Evolutionary conservation across 352 stramenopile genomes (phyloP), one percentile per base, ranked within the genome.

Genomic region (Pythium aphanidermatum): DNA sequence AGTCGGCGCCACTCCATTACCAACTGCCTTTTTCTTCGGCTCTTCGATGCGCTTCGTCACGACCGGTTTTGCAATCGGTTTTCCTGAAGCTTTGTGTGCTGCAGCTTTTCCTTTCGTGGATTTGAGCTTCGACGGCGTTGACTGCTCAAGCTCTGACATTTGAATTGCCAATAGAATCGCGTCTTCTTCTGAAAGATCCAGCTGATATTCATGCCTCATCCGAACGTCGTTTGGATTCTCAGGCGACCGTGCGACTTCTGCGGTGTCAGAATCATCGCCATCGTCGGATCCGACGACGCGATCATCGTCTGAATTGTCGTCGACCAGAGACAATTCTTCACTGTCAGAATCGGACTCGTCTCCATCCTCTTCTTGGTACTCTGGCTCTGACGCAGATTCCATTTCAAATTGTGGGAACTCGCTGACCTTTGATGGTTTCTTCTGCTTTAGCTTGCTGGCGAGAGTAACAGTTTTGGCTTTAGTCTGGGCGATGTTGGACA

Each of bases 291-390:
- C 50, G 25, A 64, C 64, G 16, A 63, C 38, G n/a, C 56, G 65
- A 29, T 83, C 68, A 34, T 85, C 74, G 26, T 86, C 77, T 3
- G 77, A 89, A 39, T 65, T 74, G 37, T 86, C 70, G 7, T 72
- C 68, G 0, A 28, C 65, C 24, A 83, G 58, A 16, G 80, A 49
- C 1, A 83, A 29, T 14, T 73, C 68, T 10, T 83, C 72, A 23
- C 56, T 65, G 5, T 59, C 56, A 1, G 56, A 65, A 10, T 80
- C 68, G 0, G 74, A 73, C 25, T 69, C 55, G 5, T 58, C 46
- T n/a, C 64, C 60, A 31, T 73, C 67, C 21, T 79, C 60, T 0
- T 59, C 51, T 31, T 78, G 69, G 27, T 72, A 70, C 50, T 81
- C 69, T 25, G 65, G 55, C 26, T 70, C 65, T 3, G 42, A 68